phyloP scores from a whole-genome alignment of 208 protist genomes.

The Trypanosoma grayi region DNA sequence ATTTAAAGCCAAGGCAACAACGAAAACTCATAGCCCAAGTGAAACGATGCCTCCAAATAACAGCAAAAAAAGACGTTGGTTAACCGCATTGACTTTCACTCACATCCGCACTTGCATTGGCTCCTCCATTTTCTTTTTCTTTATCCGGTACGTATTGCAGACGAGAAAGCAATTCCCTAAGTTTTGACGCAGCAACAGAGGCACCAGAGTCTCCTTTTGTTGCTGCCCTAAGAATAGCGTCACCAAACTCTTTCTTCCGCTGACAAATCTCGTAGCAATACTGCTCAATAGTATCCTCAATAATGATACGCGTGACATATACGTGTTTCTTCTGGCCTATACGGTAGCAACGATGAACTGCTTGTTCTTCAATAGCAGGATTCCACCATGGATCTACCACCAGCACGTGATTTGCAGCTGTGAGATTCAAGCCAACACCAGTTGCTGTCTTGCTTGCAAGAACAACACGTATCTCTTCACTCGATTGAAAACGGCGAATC shows the following conservation, averaged over 20 bases:
- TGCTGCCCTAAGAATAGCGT: slow-evolving; percentile 79
- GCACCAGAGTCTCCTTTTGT: slow-evolving; percentile 63
- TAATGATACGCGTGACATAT: slow-evolving; percentile 89
- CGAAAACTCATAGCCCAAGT: no score
- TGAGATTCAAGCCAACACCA: slow-evolving; percentile 97
- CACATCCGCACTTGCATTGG: background rate
- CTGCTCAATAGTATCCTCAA: slow-evolving; percentile 93
- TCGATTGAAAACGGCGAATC: slow-evolving; percentile 77
- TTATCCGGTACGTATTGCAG: slow-evolving; percentile 60
- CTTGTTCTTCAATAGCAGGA: slow-evolving; percentile 94
- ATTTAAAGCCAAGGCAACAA: no score
- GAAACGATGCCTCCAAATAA: background rate
- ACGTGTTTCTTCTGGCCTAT: slow-evolving; percentile 95
- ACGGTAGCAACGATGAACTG: slow-evolving; percentile 94
- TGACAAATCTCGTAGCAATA: slow-evolving; percentile 93
- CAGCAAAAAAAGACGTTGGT: slow-evolving; percentile 1
- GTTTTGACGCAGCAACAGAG: slow-evolving; percentile 60
- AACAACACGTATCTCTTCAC: slow-evolving; percentile 59
- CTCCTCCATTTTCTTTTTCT: slow-evolving; percentile 6
- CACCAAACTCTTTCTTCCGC: slow-evolving; percentile 91
- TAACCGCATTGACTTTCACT: background rate
- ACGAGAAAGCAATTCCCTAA: slow-evolving; percentile 77
- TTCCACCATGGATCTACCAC: slow-evolving; percentile 97
- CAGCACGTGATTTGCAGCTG: slow-evolving; percentile 93
- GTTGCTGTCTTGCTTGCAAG: slow-evolving; percentile 95